Evolutionary conservation across 345 rosid species (phyloP).

Genomic region (Populus alba): DNA sequence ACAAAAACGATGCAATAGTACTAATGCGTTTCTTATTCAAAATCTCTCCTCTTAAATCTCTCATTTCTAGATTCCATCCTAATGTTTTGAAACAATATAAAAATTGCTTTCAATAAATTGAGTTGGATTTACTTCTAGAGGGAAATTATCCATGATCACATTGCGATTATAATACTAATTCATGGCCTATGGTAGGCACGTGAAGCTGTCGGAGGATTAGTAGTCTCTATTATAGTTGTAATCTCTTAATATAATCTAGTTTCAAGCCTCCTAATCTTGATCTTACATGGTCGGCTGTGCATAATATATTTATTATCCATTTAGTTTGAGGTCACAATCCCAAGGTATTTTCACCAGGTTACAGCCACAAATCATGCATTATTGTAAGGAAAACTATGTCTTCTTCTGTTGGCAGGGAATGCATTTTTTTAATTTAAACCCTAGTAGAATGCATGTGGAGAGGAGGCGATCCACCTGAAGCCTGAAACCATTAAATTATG

Average conservation of each 20-base stretch:
- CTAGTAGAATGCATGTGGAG: too few relatives aligned
- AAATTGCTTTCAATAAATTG: not conserved
- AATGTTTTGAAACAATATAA: not conserved
- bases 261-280: not conserved
- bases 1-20: not conserved
- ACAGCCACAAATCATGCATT: not conserved
- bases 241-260: not conserved
- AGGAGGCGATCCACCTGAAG: too few relatives aligned
- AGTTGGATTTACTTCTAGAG: too few relatives aligned
- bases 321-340: not conserved
- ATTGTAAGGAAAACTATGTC: not conserved
- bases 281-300: not conserved
- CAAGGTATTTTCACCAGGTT: not conserved
- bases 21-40: too few relatives aligned
- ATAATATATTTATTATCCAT: too few relatives aligned
- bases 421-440: not conserved
- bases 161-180: not conserved
- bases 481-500: too few relatives aligned
- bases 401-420: not conserved
- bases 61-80: not conserved
- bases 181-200: slow-evolving; percentile 16
- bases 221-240: not conserved
- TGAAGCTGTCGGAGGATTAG: slow-evolving; percentile 18
- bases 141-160: too few relatives aligned
- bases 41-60: too few relatives aligned